Percentiles rank a stretch among this genome's conserved stretches.
Evolutionary conservation across 2,329 filamentous ascomycete genomes (phyloP).

Genomic region (Podosphaera aphanis): DNA sequence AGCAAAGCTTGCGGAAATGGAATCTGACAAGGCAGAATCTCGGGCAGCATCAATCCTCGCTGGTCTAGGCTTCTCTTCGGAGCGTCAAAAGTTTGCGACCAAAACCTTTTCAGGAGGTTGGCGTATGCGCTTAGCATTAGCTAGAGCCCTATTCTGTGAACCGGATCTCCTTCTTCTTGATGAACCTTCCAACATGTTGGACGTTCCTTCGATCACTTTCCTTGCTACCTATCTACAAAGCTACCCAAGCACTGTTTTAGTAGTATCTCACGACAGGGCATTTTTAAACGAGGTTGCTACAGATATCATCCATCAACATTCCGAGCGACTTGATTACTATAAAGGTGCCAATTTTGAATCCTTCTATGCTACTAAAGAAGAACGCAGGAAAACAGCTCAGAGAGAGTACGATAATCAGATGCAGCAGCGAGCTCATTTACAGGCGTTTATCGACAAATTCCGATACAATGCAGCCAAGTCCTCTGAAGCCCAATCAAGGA

Average conservation of each 20-base stretch:
- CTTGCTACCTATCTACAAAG: slow-evolving; percentile 81
- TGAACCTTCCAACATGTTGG: slow-evolving; percentile 99
- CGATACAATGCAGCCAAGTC: slow-evolving; percentile 97
- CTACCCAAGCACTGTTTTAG: slow-evolving; percentile 84
- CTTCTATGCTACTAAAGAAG: slow-evolving; percentile 93
- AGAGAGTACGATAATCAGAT: slow-evolving; percentile 98
- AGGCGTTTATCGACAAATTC: slow-evolving; percentile 99
- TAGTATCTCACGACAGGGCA: slow-evolving; percentile 95
- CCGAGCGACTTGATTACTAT: slow-evolving; percentile 93
- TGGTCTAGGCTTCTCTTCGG: slow-evolving; percentile 85
- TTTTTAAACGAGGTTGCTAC: slow-evolving; percentile 99
- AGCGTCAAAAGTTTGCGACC: slow-evolving; percentile 77
- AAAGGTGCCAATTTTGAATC: slow-evolving; percentile 90
- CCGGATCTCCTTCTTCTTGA: slow-evolving; percentile 88
- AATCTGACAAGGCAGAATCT: slow-evolving; percentile 93
- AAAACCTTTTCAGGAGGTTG: slow-evolving; percentile 99
- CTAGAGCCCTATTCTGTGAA: slow-evolving; percentile 90
- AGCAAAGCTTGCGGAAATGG: slow-evolving; percentile 85
- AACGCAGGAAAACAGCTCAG: slow-evolving; percentile 87
- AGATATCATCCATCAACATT: slow-evolving; percentile 96
- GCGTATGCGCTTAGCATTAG: slow-evolving; percentile 92
- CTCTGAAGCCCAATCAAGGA: slow-evolving; percentile 89
- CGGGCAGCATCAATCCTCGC: slow-evolving; percentile 88
- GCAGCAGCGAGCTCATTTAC: slow-evolving; percentile 74
- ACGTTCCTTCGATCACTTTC: slow-evolving; percentile 98